Percentiles rank a stretch among this genome's conserved stretches.
These are phyloP conservation scores for Rehmannia glutinosa DNA, from an alignment of 257 asterid species.

Conservation along the genomic window DNA sequence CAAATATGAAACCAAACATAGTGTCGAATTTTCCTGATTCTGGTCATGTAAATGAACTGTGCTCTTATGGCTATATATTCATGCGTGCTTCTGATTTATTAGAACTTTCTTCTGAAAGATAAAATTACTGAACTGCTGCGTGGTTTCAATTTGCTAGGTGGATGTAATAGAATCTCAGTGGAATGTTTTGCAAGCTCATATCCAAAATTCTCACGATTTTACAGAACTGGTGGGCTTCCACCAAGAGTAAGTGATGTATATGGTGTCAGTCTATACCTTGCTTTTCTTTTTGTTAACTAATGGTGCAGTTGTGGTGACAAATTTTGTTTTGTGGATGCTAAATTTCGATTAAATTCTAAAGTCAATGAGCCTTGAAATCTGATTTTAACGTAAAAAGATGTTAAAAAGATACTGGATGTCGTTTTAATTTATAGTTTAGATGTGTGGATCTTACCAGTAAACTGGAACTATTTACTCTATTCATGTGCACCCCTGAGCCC, in stretches of 20 bases:
- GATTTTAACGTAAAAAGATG: neutral
- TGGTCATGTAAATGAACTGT: slow-evolving; percentile 4
- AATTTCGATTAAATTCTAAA: neutral
- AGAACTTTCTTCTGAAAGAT: slow-evolving; percentile 7
- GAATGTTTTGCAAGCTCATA: slow-evolving; percentile 90
- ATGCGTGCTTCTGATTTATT: slow-evolving; percentile 1
- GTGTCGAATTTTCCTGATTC: neutral
- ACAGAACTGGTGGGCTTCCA: slow-evolving; percentile 92
- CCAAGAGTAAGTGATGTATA: slow-evolving; percentile 73
- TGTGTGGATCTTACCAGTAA: neutral
- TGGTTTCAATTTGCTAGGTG: slow-evolving; percentile 53
- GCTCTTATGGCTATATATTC: neutral
- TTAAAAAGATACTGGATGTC: neutral
- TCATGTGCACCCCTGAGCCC: neutral
- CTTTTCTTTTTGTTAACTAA: too few species aligned
- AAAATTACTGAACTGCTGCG: slow-evolving; percentile 4
- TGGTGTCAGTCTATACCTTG: slow-evolving; percentile 9
- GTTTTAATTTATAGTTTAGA: neutral
- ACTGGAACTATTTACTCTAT: neutral
- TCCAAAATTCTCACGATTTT: slow-evolving; percentile 87
- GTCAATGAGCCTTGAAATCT: neutral
- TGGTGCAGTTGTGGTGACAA: neutral
- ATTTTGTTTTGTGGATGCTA: slow-evolving; percentile 4
- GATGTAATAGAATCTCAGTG: slow-evolving; percentile 99
- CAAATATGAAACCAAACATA: neutral